Base-by-base conservation (phyloP, 345 rosid species). In the Tarenaya hassleriana region DNA sequence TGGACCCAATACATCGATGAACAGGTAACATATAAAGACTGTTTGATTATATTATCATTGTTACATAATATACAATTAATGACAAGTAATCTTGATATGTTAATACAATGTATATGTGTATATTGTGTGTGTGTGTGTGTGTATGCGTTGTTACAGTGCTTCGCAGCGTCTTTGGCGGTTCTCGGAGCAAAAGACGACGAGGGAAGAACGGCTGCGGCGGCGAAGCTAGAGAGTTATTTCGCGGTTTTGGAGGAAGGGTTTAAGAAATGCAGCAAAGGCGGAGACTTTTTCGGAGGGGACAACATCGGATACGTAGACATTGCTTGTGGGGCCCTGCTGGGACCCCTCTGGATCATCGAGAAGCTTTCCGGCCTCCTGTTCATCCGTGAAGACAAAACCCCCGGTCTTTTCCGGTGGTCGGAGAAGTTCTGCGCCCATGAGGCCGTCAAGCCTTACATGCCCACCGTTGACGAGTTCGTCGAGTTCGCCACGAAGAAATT, bases 1-100 rank as follows among this genome's bases (percentile, higher is more conserved):
- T 87, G 96, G 96, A 76, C 72, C 24, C 73, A 69, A 40, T 83
- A 75, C n/a, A 21, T 77, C 19, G 90, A 79, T 47, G 80, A 79
- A 0, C 80, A 77, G 86, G 86, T 79, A 37, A 42, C 1, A 8
- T n/a, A n/a, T n/a, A 42, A n/a, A n/a, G n/a, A 4, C 9, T 4
- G 5, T 4, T 7, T 1, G 16, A 3, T n/a, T n/a, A 2, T 16
- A 1, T 16, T 45, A 10, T n/a, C n/a, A n/a, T n/a, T n/a, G n/a
- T n/a, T n/a, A n/a, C n/a, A n/a, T n/a, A n/a, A n/a, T n/a, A n/a
- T n/a, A n/a, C n/a, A n/a, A n/a, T n/a, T n/a, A n/a, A n/a, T n/a
- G n/a, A n/a, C n/a, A n/a, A n/a, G n/a, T n/a, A n/a, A n/a, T n/a
- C n/a, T n/a, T n/a, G n/a, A n/a, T n/a, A n/a, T n/a, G n/a, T n/a